Evolutionary conservation across 306 rosid species (phyloP), one percentile per base, ranked within the genome.

Genomic region (Psophocarpus tetragonolobus): DNA sequence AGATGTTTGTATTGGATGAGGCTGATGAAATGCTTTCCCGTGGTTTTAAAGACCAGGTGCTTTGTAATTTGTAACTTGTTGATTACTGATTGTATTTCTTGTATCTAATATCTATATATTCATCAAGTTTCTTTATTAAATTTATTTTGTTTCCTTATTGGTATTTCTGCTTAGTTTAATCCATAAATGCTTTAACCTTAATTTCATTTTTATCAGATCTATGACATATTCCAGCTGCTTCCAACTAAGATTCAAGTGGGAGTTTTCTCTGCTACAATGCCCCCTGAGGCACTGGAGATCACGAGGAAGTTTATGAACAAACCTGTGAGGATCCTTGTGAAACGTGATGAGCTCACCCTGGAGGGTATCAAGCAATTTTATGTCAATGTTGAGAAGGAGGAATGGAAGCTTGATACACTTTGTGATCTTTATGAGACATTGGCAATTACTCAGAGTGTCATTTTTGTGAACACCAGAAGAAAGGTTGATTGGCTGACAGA

Each of bases 11-110:
- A 33, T 84, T 91, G 83, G 97, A 91, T 73, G 97, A 91, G 80
- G 97, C 97, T 60, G 97, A 91, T 84, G 97, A 89, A 87, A 91
- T 91, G 94, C 94, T 91, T 80, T 90, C 97, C 20, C 84, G 94
- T 6, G 97, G 94, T 73, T 91, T 91, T 81, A 91, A 89, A 73
- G 97, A 91, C 76, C 97, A 91, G 97, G 94, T 91, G 14, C 57
- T 44, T 80, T 68, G 39, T 15, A 33, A 63, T 47, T 50, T 11
- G 6, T 20, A 27, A 5, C 27, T 13, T 44, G n/a, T 29, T 14
- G 12, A n/a, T 12, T 4, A 20, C 26, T 26, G 18, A 39, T 26
- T 75, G 13, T 78, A 23, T 45, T 12, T 38, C 32, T n/a, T 14
- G 39, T 35, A n/a, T n/a, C n/a, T n/a, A n/a, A n/a, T n/a, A n/a